These are phyloP conservation scores for Vaccinium vitisidaea DNA, from an alignment of 148 eudicot species.

Conservation along the genomic window DNA sequence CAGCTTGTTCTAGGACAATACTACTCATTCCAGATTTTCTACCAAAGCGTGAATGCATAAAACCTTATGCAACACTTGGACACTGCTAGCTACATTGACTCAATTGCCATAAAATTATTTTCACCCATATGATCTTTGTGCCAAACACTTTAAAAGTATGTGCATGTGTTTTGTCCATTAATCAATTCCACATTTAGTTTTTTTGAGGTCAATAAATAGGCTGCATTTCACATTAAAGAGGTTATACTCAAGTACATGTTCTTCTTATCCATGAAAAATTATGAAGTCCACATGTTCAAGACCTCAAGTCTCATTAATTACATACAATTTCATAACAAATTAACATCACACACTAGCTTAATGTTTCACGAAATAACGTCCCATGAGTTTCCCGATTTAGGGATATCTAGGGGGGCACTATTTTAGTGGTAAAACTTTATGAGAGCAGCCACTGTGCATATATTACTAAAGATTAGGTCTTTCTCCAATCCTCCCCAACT, in stretches of 20 bases:
- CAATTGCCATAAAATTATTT: not conserved
- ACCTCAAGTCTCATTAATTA: conserved; percentile 2
- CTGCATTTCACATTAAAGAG: not conserved
- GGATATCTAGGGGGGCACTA: too few species aligned
- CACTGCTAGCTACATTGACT: not conserved
- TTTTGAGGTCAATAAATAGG: not conserved
- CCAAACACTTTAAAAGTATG: not conserved
- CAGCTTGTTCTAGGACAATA: not conserved
- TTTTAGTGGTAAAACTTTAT: too few species aligned
- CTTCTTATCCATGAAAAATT: not conserved
- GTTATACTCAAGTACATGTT: not conserved
- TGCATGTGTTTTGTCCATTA: not conserved
- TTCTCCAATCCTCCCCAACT: too few species aligned
- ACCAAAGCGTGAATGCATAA: not conserved
- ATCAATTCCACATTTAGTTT: not conserved
- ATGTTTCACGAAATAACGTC: too few species aligned
- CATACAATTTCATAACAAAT: not conserved
- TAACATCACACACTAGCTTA: not conserved
- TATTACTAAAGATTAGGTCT: too few species aligned
- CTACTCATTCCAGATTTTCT: not conserved
- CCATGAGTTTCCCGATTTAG: too few species aligned
- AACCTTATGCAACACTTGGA: not conserved
- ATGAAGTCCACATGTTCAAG: not conserved
- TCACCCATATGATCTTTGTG: not conserved
- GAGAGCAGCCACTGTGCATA: too few species aligned